A percentile compares a stretch with the other conserved stretches of the same genome.
Conservation (phyloP, 306 rosid genomes). For the Prosopis cineraria region DNA sequence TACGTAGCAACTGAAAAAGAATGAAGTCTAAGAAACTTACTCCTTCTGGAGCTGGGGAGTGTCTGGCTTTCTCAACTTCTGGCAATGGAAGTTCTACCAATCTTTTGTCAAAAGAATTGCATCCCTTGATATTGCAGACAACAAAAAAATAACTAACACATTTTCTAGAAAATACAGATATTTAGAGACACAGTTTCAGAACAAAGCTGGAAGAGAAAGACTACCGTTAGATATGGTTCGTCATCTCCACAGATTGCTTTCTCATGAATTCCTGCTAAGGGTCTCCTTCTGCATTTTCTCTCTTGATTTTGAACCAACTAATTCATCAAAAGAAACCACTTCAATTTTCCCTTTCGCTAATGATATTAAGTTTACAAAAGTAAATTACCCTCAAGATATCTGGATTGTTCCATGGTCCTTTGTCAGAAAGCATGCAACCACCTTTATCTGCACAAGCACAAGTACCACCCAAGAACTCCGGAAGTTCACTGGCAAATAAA, state of each 20-base stretch:
- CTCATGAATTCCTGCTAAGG: constrained; percentile 54
- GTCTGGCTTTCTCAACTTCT: constrained; percentile 35
- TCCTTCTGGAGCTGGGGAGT: constrained; percentile 36
- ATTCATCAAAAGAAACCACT: constrained; percentile 27
- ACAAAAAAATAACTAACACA: constrained; percentile 1
- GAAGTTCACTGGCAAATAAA: constrained; percentile 72
- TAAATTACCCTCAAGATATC: constrained; percentile 70
- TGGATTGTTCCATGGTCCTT: constrained; percentile 99
- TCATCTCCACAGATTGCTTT: constrained; percentile 66
- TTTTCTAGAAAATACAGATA: not conserved
- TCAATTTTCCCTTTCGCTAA: constrained; percentile 30
- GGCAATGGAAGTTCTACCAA: not conserved
- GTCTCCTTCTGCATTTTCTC: constrained; percentile 52
- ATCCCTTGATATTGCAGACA: constrained; percentile 43
- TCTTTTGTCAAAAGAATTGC: constrained; percentile 35
- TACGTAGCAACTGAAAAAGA: not conserved
- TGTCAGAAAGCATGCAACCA: constrained; percentile 95
- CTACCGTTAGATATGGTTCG: constrained; percentile 41
- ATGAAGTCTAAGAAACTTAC: constrained; percentile 35
- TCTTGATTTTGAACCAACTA: constrained; percentile 89
- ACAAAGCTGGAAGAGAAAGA: not conserved
- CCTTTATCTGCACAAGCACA: constrained; percentile 94
- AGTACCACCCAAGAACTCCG: constrained; percentile 90
- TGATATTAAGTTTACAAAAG: constrained; percentile 2
- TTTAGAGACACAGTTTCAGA: constrained; percentile 6